Base-by-base conservation (phyloP, 2,329 filamentous ascomycete genomes). In the Botryosphaeria agaves region DNA sequence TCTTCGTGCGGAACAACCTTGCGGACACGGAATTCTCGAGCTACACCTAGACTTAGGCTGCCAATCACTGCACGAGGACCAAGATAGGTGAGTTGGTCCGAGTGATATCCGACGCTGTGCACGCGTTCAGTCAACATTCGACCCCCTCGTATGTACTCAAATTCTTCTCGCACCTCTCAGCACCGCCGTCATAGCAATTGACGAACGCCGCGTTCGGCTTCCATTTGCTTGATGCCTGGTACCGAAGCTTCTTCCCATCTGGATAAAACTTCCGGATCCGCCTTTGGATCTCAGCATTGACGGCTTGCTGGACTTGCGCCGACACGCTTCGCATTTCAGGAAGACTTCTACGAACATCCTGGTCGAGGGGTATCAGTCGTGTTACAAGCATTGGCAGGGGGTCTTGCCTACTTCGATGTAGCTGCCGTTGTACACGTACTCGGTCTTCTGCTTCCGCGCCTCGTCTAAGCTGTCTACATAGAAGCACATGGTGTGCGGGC, bases 41-140 rank as follows among this genome's bases (percentile, higher is more conserved):
- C 75, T 0, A 95, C 89, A 1, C 89, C 89, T 0, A 98, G 64
- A 21, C 82, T 92, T 5, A 98, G 57, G 28, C 82, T 91, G 1
- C 85, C 89, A 34, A 95, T 95, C 14, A 92, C 66, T 5, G 87
- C 72, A 5, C 79, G 73, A 0, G 89, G 89, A 0, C 89, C 89
- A 1, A 95, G 67, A 46, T 95, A 95, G 0, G 87, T 94, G 11
- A 94, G 63, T 43, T 93, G 81, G 48, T 98, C 89, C 20, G 79
- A 75, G 53, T 98, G 89, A 55, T 82, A 95, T 18, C 89, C 89
- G 1, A 95, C 85, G 36, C 66, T 43, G 18, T 32, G 16, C 8
- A 21, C 12, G 5, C 14, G 23, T 29, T 33, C 25, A n/a, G 28
- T 19, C 14, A 26, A n/a, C 7, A 14, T 28, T 14, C 9, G 9